Evolutionary conservation across 2,329 filamentous ascomycete species (phyloP).

Genomic region (Thermoascus crustaceus): DNA sequence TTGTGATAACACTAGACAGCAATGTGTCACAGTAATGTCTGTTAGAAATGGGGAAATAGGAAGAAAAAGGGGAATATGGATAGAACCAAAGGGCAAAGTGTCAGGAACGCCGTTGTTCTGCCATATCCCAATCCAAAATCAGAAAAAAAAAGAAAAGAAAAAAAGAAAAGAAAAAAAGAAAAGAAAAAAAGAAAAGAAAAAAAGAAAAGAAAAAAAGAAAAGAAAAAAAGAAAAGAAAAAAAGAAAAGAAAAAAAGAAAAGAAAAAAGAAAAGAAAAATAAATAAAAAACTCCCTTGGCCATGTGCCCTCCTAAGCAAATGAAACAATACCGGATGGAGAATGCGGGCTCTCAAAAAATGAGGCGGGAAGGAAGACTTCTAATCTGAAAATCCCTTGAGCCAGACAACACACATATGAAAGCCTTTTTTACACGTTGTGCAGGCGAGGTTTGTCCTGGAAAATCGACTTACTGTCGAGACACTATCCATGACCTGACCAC

Average conservation of each 20-base stretch:
- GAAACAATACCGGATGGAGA: not conserved
- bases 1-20: no score
- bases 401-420: not conserved
- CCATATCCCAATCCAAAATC: constrained; percentile 11
- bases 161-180: constrained; percentile 5
- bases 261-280: not conserved
- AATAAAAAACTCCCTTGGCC: not conserved
- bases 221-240: constrained; percentile 12
- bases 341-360: not conserved
- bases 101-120: constrained; percentile 16
- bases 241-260: constrained; percentile 7
- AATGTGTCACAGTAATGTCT: no score
- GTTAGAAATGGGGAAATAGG: no score
- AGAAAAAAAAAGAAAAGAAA: not conserved
- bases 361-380: not conserved
- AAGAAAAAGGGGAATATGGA: constrained; percentile 3
- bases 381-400: not conserved
- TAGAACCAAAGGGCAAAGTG: no score
- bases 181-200: constrained; percentile 9
- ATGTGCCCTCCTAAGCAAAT: not conserved
- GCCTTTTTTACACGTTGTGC: not conserved
- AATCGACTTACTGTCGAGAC: constrained; percentile 23
- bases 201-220: constrained; percentile 11
- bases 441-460: not conserved
- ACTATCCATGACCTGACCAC: constrained; percentile 51